Percentiles rank a stretch among this genome's conserved stretches.
Conservation (phyloP, 2,329 filamentous ascomycete species). For the Byssoonygena ceratinophila region DNA sequence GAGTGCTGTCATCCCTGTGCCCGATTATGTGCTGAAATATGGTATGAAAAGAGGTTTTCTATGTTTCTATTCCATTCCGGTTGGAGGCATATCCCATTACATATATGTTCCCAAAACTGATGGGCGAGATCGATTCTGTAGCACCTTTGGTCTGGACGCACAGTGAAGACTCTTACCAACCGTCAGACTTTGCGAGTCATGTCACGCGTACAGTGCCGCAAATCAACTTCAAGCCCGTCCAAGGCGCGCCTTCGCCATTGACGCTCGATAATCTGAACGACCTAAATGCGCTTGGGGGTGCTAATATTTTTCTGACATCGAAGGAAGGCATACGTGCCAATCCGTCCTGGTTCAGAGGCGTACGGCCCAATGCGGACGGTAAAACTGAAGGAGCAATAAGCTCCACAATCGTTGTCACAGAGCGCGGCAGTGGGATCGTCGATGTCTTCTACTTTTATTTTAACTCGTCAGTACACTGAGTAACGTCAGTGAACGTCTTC, state of each 20-base stretch:
- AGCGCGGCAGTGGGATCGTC: slow-evolving; percentile 44
- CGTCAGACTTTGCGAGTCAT: slow-evolving; percentile 41
- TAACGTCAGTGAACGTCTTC: slow-evolving; percentile 13
- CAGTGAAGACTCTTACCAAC: slow-evolving; percentile 40
- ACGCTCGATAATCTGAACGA: slow-evolving; percentile 41
- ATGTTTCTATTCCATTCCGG: neutral
- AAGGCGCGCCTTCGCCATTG: slow-evolving; percentile 31
- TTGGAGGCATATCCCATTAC: neutral
- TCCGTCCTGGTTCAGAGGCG: slow-evolving; percentile 44
- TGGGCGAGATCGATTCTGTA: slow-evolving; percentile 18
- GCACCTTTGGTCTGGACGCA: slow-evolving; percentile 45
- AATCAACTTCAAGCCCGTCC: slow-evolving; percentile 34
- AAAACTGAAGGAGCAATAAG: slow-evolving; percentile 43
- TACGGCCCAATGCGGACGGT: slow-evolving; percentile 42
- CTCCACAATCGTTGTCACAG: slow-evolving; percentile 47
- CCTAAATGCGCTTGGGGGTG: slow-evolving; percentile 39
- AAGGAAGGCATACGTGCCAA: slow-evolving; percentile 38
- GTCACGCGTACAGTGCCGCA: slow-evolving; percentile 39
- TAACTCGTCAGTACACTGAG: slow-evolving; percentile 49
- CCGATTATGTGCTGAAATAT: slow-evolving; percentile 38
- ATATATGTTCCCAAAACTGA: neutral
- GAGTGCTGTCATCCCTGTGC: slow-evolving; percentile 22
- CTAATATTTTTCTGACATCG: slow-evolving; percentile 42
- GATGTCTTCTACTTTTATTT: slow-evolving; percentile 57
- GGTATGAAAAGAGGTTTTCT: slow-evolving; percentile 25